These are phyloP conservation scores for Pouteria campechiana DNA, from an alignment of 179 eudicot genomes.

Conservation along the genomic window DNA sequence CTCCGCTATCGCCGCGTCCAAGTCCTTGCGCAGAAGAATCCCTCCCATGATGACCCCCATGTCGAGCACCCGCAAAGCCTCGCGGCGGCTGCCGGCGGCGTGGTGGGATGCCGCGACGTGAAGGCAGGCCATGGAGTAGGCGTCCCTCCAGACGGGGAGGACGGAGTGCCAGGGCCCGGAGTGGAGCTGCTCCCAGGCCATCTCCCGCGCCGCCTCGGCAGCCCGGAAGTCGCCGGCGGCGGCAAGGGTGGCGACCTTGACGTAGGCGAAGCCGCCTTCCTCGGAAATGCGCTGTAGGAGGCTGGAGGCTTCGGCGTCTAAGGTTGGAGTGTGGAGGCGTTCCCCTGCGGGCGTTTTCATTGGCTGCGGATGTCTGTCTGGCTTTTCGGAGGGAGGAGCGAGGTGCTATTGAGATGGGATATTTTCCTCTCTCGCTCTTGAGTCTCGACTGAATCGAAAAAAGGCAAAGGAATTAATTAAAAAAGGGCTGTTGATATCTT, in stretches of 20 bases:
- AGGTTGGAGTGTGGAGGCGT: conserved; percentile 39
- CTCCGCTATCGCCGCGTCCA: conserved; percentile 32
- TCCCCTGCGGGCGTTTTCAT: too few relatives aligned
- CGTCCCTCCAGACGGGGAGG: conserved; percentile 77
- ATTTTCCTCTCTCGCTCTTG: too few relatives aligned
- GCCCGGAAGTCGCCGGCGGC: conserved; percentile 49
- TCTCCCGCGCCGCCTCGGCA: conserved; percentile 83
- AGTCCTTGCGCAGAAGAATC: conserved; percentile 34
- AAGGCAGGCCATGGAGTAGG: conserved; percentile 83
- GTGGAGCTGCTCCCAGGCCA: conserved; percentile 99
- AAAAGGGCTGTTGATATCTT: too few relatives aligned
- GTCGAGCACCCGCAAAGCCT: conserved; percentile 54
- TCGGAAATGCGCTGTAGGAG: conserved; percentile 48
- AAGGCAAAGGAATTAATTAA: too few relatives aligned
- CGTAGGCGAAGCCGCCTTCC: conserved; percentile 81
- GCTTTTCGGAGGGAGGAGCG: too few relatives aligned
- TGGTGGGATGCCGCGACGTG: conserved; percentile 45
- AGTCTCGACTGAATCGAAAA: too few relatives aligned
- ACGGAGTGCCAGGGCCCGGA: conserved; percentile 91
- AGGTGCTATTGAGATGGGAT: too few relatives aligned
- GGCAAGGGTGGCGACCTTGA: conserved; percentile 27
- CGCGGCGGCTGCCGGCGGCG: conserved; percentile 26
- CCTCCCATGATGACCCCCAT: conserved; percentile 96
- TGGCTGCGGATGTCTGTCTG: too few relatives aligned
- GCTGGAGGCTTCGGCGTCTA: conserved; percentile 18